Conservation (phyloP, 768 basidiomycete species). For the Agrocybe praecox region DNA sequence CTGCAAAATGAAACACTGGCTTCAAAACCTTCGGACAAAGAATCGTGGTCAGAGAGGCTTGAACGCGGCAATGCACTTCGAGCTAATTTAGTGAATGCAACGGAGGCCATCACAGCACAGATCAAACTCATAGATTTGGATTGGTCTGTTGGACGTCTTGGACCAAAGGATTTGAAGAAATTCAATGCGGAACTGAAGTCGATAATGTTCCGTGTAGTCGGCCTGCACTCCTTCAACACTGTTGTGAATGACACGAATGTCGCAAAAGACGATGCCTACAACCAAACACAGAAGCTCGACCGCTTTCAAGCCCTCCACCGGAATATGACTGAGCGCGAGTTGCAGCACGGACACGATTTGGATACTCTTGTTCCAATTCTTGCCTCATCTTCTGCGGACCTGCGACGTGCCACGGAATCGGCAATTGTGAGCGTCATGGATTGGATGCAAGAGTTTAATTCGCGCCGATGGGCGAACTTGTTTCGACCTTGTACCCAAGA, state of each 20-base stretch:
- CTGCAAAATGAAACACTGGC: constrained; percentile 35
- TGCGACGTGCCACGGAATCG: constrained; percentile 34
- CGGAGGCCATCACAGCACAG: constrained; percentile 34
- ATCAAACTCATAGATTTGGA: constrained; percentile 43
- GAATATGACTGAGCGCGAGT: constrained; percentile 33
- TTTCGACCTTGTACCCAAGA: constrained; percentile 24
- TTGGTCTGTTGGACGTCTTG: constrained; percentile 42
- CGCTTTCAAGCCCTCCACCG: constrained; percentile 32
- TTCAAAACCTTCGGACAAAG: constrained; percentile 34
- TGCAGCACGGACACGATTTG: constrained; percentile 42
- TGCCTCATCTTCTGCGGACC: constrained; percentile 31
- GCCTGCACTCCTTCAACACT: constrained; percentile 38
- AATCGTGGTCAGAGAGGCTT: constrained; percentile 30
- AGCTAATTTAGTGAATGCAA: constrained; percentile 28
- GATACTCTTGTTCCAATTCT: constrained; percentile 44
- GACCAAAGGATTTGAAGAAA: constrained; percentile 41
- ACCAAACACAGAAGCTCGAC: constrained; percentile 7
- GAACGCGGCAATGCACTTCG: constrained; percentile 27
- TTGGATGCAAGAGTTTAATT: constrained; percentile 41
- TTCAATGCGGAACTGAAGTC: constrained; percentile 40
- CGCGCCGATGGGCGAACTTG: constrained; percentile 33
- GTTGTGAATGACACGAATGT: constrained; percentile 36
- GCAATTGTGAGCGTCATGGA: constrained; percentile 21
- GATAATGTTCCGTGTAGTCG: constrained; percentile 39
- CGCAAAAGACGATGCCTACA: constrained; percentile 24